Conservation (phyloP, 768 basidiomycete species). For the Mycena maculata region DNA sequence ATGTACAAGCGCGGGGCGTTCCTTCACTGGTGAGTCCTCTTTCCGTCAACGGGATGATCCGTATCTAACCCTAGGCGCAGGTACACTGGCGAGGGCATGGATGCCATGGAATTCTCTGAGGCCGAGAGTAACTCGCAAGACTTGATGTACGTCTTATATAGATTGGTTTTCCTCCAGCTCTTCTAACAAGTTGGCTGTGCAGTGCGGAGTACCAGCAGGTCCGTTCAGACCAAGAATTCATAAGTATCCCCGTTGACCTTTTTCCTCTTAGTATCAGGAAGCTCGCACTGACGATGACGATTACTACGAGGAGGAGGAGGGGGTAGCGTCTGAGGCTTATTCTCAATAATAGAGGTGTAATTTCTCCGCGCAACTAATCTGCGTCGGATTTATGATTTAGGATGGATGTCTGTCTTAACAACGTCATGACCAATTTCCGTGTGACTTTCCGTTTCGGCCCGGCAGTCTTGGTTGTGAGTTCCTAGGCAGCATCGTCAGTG, state of each 20-base stretch:
- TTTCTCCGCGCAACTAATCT: conserved; percentile 21
- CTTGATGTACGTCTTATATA: conserved; percentile 71
- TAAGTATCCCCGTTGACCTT: not conserved
- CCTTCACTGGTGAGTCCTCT: conserved; percentile 73
- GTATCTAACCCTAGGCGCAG: conserved; percentile 36
- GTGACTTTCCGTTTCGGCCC: too few species aligned
- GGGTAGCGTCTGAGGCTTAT: conserved; percentile 24
- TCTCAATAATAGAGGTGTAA: conserved; percentile 15
- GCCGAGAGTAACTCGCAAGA: conserved; percentile 87
- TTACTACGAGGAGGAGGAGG: conserved; percentile 45
- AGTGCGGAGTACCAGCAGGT: conserved; percentile 94
- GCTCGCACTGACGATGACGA: conserved; percentile 58
- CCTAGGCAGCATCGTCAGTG: too few species aligned
- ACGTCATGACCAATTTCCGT: too few species aligned
- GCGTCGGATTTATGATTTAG: conserved; percentile 14
- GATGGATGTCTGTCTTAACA: too few species aligned
- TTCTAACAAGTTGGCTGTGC: conserved; percentile 25
- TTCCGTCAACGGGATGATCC: not conserved
- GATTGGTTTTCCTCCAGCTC: conserved; percentile 2
- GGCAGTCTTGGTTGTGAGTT: too few species aligned
- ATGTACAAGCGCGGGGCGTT: conserved; percentile 92
- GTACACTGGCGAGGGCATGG: conserved; percentile 94
- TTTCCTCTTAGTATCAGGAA: conserved; percentile 66
- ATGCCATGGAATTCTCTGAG: conserved; percentile 85
- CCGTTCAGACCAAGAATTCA: conserved; percentile 27